Conservation (phyloP, 306 rosid genomes). For the Inga oerstediana region DNA sequence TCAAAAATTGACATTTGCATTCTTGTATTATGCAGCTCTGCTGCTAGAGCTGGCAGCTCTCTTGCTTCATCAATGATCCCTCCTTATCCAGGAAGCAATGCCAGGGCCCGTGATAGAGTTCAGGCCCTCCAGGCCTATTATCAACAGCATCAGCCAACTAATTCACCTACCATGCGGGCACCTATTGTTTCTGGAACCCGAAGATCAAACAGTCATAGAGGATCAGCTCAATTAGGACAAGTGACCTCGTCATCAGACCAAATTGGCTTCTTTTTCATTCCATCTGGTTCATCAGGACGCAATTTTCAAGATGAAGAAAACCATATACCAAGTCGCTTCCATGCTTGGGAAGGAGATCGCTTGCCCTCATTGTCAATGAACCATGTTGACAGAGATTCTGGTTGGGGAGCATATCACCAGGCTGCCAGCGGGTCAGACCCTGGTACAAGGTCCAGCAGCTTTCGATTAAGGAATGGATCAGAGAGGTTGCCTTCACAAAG, state of each 20-base stretch:
- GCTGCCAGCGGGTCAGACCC: constrained; percentile 64
- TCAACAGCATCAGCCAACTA: constrained; percentile 82
- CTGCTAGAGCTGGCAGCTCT: constrained; percentile 86
- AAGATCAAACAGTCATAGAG: constrained; percentile 78
- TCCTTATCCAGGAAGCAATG: constrained; percentile 96
- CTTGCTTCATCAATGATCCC: constrained; percentile 87
- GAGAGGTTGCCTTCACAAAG: constrained; percentile 84
- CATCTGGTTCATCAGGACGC: constrained; percentile 79
- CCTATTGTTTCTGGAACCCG: constrained; percentile 60
- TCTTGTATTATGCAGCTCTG: constrained; percentile 61
- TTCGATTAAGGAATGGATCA: constrained; percentile 72
- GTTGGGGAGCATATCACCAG: constrained; percentile 83
- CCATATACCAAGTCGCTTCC: constrained; percentile 55
- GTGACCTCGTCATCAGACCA: constrained; percentile 83
- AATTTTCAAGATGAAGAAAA: constrained; percentile 82
- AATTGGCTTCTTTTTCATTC: constrained; percentile 67
- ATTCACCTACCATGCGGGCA: constrained; percentile 61
- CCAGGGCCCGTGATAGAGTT: constrained; percentile 88
- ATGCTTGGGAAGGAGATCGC: constrained; percentile 86
- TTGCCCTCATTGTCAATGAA: constrained; percentile 56
- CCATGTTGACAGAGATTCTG: constrained; percentile 75
- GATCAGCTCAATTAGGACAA: constrained; percentile 63
- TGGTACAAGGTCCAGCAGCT: constrained; percentile 57
- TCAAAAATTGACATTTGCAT: constrained; percentile 28
- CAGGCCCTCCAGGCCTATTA: constrained; percentile 98